Percentiles rank a stretch among this genome's conserved stretches.
These are phyloP conservation scores for Hypocrella siamensis DNA, from an alignment of 2,329 filamentous ascomycete species.

Conservation along the genomic window DNA sequence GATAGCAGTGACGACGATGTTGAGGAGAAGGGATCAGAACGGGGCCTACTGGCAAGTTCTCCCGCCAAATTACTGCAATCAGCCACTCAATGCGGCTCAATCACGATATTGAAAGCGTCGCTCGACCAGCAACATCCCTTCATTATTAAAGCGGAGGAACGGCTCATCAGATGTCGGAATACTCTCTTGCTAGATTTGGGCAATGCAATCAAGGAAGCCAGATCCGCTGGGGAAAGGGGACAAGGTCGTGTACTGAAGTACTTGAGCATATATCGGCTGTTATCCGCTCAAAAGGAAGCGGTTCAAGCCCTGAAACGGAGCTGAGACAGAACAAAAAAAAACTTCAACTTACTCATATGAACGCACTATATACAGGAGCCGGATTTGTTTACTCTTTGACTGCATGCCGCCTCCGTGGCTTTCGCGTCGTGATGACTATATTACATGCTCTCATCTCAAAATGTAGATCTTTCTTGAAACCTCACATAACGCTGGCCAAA, in stretches of 20 bases:
- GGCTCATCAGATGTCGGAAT: slow-evolving; percentile 35
- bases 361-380: too few species aligned
- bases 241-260: slow-evolving; percentile 33
- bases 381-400: too few species aligned
- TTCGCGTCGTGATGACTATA: not conserved
- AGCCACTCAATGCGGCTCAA: slow-evolving; percentile 27
- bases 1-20: slow-evolving; percentile 25
- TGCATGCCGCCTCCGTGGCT: too few species aligned
- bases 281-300: slow-evolving; percentile 37
- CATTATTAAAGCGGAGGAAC: slow-evolving; percentile 34
- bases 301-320: slow-evolving; percentile 29
- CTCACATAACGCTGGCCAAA: slow-evolving; percentile 38
- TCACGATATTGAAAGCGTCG: slow-evolving; percentile 24
- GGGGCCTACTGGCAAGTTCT: slow-evolving; percentile 26
- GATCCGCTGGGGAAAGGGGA: slow-evolving; percentile 24
- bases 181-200: slow-evolving; percentile 40
- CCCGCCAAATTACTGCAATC: slow-evolving; percentile 28
- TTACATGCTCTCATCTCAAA: too few species aligned
- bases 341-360: not conserved
- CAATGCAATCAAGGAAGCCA: slow-evolving; percentile 29
- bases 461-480: not conserved
- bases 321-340: slow-evolving; percentile 8
- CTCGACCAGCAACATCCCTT: slow-evolving; percentile 33
- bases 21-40: slow-evolving; percentile 14
- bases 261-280: slow-evolving; percentile 33